phyloP scores from a whole-genome alignment of 768 basidiomycete genomes.

The Tricholoma hemisulphureum region DNA sequence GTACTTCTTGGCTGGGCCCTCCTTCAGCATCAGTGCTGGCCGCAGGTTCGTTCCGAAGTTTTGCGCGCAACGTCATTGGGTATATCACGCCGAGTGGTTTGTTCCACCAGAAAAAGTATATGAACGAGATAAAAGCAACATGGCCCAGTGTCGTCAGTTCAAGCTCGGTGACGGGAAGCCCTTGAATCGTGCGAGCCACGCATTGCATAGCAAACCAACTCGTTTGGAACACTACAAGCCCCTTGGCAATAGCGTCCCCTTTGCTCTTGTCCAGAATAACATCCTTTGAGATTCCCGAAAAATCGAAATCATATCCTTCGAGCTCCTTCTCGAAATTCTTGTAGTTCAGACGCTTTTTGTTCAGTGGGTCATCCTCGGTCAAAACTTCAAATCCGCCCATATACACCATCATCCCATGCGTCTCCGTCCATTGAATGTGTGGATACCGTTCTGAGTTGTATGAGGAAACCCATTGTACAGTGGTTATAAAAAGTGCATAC shows the following conservation, averaged over 20 bases:
- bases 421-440: neutral
- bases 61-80: constrained; percentile 5
- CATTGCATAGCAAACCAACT: constrained; percentile 32
- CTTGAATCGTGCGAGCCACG: constrained; percentile 19
- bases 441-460: neutral
- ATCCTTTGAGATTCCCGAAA: constrained; percentile 6
- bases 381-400: neutral
- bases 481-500: neutral
- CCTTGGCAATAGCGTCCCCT: constrained; percentile 24
- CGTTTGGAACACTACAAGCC: constrained; percentile 24
- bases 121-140: constrained; percentile 23
- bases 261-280: constrained; percentile 29
- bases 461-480: neutral
- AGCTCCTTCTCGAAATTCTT: neutral
- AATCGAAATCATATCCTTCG: neutral
- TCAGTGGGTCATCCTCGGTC: neutral
- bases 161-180: constrained; percentile 26
- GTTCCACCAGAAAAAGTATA: constrained; percentile 35
- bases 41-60: neutral
- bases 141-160: constrained; percentile 32
- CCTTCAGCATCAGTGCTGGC: too few species aligned
- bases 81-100: constrained; percentile 30
- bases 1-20: neutral
- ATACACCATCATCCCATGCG: neutral
- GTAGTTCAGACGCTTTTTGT: constrained; percentile 3